Conservation (phyloP, 2,329 filamentous ascomycete species). For the Monosporascus sp. region DNA sequence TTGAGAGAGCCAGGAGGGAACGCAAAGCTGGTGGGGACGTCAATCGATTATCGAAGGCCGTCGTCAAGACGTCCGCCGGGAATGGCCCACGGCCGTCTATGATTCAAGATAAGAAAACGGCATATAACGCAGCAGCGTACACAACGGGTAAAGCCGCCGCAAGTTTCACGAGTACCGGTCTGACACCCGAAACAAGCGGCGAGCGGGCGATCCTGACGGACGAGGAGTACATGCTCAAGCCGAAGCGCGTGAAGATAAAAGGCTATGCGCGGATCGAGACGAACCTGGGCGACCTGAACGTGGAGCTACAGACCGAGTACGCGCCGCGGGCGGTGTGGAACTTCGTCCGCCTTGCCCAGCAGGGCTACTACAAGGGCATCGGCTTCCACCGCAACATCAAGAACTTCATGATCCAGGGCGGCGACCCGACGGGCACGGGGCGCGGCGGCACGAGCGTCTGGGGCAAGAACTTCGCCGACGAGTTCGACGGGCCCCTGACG, state of each 20-base stretch:
- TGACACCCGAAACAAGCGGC: slow-evolving; percentile 86
- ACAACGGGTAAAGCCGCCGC: slow-evolving; percentile 89
- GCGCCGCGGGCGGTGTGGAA: slow-evolving; percentile 96
- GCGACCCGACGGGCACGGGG: slow-evolving; percentile 88
- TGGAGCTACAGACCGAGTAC: slow-evolving; percentile 86
- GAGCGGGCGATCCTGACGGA: slow-evolving; percentile 83
- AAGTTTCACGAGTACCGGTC: slow-evolving; percentile 89
- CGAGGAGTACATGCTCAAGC: slow-evolving; percentile 95
- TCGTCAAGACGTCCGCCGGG: slow-evolving; percentile 30
- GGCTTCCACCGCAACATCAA: slow-evolving; percentile 90
- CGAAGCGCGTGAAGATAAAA: slow-evolving; percentile 80
- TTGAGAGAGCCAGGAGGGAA: slow-evolving; percentile 81
- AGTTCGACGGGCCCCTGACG: slow-evolving; percentile 83
- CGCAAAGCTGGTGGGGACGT: slow-evolving; percentile 56
- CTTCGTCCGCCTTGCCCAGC: slow-evolving; percentile 81
- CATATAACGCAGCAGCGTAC: slow-evolving; percentile 83
- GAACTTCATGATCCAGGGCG: slow-evolving; percentile 97
- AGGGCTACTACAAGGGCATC: slow-evolving; percentile 82
- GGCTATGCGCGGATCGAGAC: slow-evolving; percentile 91
- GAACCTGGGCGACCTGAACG: slow-evolving; percentile 74
- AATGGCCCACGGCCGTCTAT: slow-evolving; percentile 33
- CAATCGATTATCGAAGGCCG: slow-evolving; percentile 45
- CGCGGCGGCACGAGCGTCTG: slow-evolving; percentile 86
- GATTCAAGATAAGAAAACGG: slow-evolving; percentile 54
- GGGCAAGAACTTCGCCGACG: slow-evolving; percentile 91